These are phyloP conservation scores for Spathaspora passalidarum DNA, from an alignment of 805 yeast species.

Conservation along the genomic window DNA sequence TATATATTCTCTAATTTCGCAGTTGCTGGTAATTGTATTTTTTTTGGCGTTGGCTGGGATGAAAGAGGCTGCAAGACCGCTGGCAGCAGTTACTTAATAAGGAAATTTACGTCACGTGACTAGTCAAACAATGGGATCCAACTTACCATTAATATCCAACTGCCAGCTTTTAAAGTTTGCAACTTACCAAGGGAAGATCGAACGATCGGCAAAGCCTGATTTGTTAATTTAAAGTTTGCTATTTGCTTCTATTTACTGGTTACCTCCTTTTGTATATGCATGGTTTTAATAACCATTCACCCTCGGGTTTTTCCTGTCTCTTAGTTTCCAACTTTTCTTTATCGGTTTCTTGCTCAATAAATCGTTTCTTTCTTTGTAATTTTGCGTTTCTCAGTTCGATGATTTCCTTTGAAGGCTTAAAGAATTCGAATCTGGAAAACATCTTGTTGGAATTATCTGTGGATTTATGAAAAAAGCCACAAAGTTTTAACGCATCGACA, in stretches of 20 bases:
- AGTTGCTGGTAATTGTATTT: not conserved
- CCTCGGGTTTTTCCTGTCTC: slow-evolving; percentile 61
- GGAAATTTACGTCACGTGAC: no score
- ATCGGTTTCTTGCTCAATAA: slow-evolving; percentile 67
- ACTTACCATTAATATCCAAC: no score
- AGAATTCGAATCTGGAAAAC: slow-evolving; percentile 94
- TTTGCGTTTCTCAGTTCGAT: slow-evolving; percentile 60
- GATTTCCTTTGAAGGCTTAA: slow-evolving; percentile 75
- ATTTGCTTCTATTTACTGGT: no score
- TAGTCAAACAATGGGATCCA: no score
- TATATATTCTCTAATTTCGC: not conserved
- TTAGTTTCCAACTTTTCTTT: slow-evolving; percentile 57
- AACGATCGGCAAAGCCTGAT: no score
- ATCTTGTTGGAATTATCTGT: slow-evolving; percentile 87
- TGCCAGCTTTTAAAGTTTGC: not conserved
- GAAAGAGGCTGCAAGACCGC: no score
- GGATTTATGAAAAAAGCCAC: slow-evolving; percentile 83
- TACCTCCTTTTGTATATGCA: slow-evolving; percentile 87
- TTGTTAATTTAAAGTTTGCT: no score
- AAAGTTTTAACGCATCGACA: slow-evolving; percentile 67
- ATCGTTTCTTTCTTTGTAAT: slow-evolving; percentile 59
- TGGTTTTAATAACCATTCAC: slow-evolving; percentile 89
- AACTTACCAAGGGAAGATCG: no score
- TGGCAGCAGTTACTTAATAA: no score
- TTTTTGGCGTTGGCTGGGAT: not conserved